A percentile compares a stretch with the other conserved stretches of the same genome.
Evolutionary conservation across 2,329 filamentous ascomycete genomes (phyloP).

Genomic region (Arthrobotrys sphaeroides): DNA sequence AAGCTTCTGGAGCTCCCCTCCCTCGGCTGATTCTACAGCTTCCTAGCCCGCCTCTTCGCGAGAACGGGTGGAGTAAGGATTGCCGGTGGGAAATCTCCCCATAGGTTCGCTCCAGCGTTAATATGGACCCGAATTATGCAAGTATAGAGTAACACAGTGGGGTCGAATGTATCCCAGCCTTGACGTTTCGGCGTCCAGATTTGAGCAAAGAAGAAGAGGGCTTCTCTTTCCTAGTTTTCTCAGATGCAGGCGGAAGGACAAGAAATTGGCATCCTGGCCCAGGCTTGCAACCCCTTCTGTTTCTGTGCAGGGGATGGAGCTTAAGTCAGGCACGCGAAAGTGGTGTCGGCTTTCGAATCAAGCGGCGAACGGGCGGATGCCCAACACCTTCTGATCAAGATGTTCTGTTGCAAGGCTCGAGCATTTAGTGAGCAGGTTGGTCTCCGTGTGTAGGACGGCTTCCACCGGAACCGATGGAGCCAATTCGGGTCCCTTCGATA

Average conservation of each 20-base stretch:
- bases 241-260: slow-evolving; percentile 50
- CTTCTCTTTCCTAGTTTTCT: slow-evolving; percentile 23
- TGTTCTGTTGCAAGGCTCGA: slow-evolving; percentile 24
- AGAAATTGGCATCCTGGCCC: slow-evolving; percentile 21
- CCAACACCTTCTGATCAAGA: slow-evolving; percentile 34
- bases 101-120: slow-evolving; percentile 46
- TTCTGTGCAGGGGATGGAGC: slow-evolving; percentile 1
- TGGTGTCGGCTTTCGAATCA: neutral
- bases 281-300: slow-evolving; percentile 20
- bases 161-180: slow-evolving; percentile 11
- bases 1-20: slow-evolving; percentile 25
- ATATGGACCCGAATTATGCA: slow-evolving; percentile 32
- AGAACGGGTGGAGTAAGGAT: slow-evolving; percentile 13
- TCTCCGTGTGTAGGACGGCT: slow-evolving; percentile 33
- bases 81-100: slow-evolving; percentile 35
- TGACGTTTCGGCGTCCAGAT: slow-evolving; percentile 41
- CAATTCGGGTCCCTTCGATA: slow-evolving; percentile 2
- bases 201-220: neutral
- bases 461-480: slow-evolving; percentile 29
- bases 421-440: neutral
- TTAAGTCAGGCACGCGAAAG: slow-evolving; percentile 26
- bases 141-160: slow-evolving; percentile 37
- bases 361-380: neutral
- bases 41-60: slow-evolving; percentile 9
- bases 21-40: slow-evolving; percentile 13